These are phyloP conservation scores for Arabis hirsuta DNA, from an alignment of 345 rosid species.

Conservation along the genomic window DNA sequence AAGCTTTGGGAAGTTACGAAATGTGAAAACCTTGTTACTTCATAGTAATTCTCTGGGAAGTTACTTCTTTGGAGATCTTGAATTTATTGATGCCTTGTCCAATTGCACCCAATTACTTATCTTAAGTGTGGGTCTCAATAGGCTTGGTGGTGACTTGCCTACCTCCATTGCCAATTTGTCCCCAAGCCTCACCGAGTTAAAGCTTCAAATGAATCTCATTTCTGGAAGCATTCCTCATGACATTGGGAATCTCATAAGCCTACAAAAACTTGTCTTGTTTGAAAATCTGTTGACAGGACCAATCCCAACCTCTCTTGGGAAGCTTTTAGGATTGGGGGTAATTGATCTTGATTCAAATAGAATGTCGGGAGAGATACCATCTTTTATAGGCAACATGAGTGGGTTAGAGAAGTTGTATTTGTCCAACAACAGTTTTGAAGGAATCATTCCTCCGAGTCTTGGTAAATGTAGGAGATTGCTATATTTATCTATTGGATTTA, in stretches of 20 bases:
- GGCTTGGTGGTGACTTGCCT: slow-evolving; percentile 31
- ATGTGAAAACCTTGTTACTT: neutral
- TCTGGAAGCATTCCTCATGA: slow-evolving; percentile 26
- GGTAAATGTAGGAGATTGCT: slow-evolving; percentile 11
- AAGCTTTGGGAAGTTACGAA: slow-evolving; percentile 10
- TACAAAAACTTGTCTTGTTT: neutral
- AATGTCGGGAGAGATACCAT: slow-evolving; percentile 33
- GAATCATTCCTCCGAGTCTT: slow-evolving; percentile 25
- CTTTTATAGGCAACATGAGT: slow-evolving; percentile 31
- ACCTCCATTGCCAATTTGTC: slow-evolving; percentile 22
- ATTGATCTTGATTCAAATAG: slow-evolving; percentile 2
- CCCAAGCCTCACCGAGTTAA: neutral
- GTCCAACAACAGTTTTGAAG: slow-evolving; percentile 24
- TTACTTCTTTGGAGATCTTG: slow-evolving; percentile 24
- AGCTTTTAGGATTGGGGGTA: neutral
- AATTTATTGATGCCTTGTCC: slow-evolving; percentile 16
- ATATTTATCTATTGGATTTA: neutral
- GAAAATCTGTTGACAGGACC: neutral
- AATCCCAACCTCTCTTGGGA: slow-evolving; percentile 28
- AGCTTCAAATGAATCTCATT: neutral
- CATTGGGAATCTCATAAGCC: slow-evolving; percentile 22
- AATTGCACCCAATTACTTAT: slow-evolving; percentile 14
- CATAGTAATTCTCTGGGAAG: slow-evolving; percentile 19
- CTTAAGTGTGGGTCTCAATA: neutral
- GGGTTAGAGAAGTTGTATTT: neutral